phyloP scores from a whole-genome alignment of 345 rosid species.

The Heritiera littoralis region DNA sequence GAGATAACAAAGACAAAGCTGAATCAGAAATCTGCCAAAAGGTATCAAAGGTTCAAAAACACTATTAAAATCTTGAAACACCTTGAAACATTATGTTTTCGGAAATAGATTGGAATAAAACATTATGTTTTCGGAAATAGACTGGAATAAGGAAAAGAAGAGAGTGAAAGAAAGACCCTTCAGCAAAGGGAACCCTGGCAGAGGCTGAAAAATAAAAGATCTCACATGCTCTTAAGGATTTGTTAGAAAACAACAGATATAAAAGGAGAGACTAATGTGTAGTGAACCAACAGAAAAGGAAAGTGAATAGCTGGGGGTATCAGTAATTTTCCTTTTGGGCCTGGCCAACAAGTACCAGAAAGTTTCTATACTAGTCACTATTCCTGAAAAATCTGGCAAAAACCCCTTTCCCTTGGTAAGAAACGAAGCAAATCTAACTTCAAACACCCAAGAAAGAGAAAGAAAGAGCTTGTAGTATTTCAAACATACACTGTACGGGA shows the following conservation, averaged over 20 bases:
- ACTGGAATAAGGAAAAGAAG: background rate
- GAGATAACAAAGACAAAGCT: background rate
- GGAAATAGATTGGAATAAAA: background rate
- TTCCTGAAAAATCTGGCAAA: conserved; percentile 2
- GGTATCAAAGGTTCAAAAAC: background rate
- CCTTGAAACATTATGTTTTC: background rate
- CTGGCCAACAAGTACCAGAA: background rate
- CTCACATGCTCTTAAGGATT: background rate
- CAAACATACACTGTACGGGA: background rate
- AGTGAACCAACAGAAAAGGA: conserved; percentile 5
- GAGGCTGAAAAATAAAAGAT: background rate
- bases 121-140: background rate
- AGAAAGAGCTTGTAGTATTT: background rate
- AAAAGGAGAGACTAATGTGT: background rate
- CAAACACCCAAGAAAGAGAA: background rate
- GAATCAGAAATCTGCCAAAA: conserved; percentile 32
- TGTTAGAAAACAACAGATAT: background rate
- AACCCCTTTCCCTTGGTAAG: background rate
- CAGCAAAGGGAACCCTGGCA: background rate
- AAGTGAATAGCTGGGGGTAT: background rate
- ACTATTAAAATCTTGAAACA: background rate
- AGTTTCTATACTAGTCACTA: background rate
- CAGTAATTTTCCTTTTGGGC: background rate
- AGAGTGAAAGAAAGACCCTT: background rate
- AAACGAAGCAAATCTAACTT: background rate